Percentiles rank a stretch among this genome's conserved stretches.
These are phyloP conservation scores for Telopea speciosissima DNA, from an alignment of 177 flowering plant species.

Conservation along the genomic window DNA sequence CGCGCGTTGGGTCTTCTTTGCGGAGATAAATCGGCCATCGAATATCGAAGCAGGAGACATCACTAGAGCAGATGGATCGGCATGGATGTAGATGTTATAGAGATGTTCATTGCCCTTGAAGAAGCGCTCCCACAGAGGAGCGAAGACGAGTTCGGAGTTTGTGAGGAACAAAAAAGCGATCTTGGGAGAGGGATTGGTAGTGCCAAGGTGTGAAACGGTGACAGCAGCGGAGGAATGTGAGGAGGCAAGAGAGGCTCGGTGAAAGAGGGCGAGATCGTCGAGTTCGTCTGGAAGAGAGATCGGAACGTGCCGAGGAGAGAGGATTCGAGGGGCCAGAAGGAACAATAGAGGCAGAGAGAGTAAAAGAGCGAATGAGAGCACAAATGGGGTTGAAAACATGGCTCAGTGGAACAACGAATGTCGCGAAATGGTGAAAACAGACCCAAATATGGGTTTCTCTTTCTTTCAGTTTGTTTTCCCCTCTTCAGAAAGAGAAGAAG, in stretches of 20 bases:
- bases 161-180: slow-evolving; percentile 95
- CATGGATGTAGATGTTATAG: slow-evolving; percentile 83
- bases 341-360: slow-evolving; percentile 57
- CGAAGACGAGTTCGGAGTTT: slow-evolving; percentile 68
- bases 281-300: slow-evolving; percentile 57
- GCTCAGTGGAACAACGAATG: background rate
- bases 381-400: slow-evolving; percentile 37
- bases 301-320: slow-evolving; percentile 43
- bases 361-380: slow-evolving; percentile 48
- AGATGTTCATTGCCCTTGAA: slow-evolving; percentile 31
- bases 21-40: slow-evolving; percentile 41
- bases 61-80: slow-evolving; percentile 55
- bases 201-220: slow-evolving; percentile 28
- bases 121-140: slow-evolving; percentile 82
- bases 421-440: background rate
- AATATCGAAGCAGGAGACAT: slow-evolving; percentile 48
- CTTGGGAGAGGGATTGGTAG: slow-evolving; percentile 43
- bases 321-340: slow-evolving; percentile 59
- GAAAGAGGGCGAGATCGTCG: slow-evolving; percentile 67
- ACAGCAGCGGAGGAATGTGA: slow-evolving; percentile 8
- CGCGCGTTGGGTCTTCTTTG: slow-evolving; percentile 65
- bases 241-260: slow-evolving; percentile 42
- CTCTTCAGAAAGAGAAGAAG: background rate
- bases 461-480: too few species aligned
- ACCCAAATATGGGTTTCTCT: background rate